Evolutionary conservation across 2,329 filamentous ascomycete species (phyloP), one percentile per base, ranked within the genome.

Genomic region (Colletotrichum cordylinicola): DNA sequence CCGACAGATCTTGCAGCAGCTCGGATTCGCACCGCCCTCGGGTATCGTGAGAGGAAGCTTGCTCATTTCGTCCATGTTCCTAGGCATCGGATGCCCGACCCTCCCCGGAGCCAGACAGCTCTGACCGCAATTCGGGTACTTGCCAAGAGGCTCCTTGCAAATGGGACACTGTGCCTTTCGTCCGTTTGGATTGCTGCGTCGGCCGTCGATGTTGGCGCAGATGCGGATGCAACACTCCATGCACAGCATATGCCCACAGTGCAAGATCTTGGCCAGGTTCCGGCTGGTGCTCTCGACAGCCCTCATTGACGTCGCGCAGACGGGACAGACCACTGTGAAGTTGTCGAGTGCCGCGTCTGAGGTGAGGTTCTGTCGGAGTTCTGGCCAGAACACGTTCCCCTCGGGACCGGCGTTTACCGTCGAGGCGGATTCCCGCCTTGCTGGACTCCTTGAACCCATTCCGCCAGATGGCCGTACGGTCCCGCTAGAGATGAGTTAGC

Each of bases 191-290:
- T 70, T 65, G 33, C 56, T 37, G 3, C 13, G 35, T 18, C 10
- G 15, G 35, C 62, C 68, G 3, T 65, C 68, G 39, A 29, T 48
- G n/a, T 60, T 74, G 67, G 52, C 35, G 8, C 48, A 56, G 43
- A 78, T 65, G 33, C 75, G 48, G 13, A 52, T 35, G n/a, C 68
- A 10, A 29, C 76, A 78, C 4, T 58, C 60, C 9, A 33, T 35
- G 70, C 76, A 78, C 21, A 77, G 10, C 24, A 78, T 69, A 39
- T 78, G 76, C 10, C 76, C 76, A 67, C 76, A 78, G n/a, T 43
- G 43, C 18, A 78, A 56, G 39, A 78, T 60, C 43, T 65, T 74
- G 27, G 18, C 52, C 5, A 55, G 27, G n/a, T 70, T 56, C 39
- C 35, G 33, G 21, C 27, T 24, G 29, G 83, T 21, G 35, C 56